Evolutionary conservation across 257 asterid species (phyloP).

Genomic region (Rauvolfia tetraphylla): DNA sequence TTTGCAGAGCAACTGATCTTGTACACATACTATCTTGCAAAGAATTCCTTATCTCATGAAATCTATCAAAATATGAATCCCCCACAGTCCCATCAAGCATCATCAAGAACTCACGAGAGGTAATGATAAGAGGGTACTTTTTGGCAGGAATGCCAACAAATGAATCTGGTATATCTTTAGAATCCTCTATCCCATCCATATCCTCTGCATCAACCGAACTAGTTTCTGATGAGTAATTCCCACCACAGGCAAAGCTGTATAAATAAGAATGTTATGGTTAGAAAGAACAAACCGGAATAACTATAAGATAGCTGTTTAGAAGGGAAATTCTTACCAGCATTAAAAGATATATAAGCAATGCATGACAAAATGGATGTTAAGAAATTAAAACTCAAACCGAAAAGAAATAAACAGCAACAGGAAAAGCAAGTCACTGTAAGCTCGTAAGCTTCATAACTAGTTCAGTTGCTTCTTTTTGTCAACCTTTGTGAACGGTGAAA

Average conservation of each 20-base stretch:
- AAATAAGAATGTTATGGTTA: background rate
- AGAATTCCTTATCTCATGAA: conserved; percentile 23
- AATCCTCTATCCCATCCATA: conserved; percentile 40
- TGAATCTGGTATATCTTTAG: conserved; percentile 53
- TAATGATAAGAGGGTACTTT: conserved; percentile 58
- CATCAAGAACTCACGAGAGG: conserved; percentile 64
- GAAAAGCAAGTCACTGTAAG: no score
- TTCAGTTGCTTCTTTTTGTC: no score
- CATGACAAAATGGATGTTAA: no score
- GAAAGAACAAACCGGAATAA: no score
- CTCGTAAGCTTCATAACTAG: no score
- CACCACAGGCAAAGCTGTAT: conserved; percentile 39
- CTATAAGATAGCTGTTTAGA: no score
- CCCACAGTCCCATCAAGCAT: conserved; percentile 68
- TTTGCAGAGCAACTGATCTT: conserved; percentile 42
- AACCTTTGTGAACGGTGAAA: no score
- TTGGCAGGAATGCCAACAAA: conserved; percentile 38
- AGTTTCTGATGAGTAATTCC: conserved; percentile 17
- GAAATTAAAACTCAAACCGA: no score
- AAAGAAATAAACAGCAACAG: no score
- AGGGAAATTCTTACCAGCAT: no score
- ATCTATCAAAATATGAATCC: conserved; percentile 53
- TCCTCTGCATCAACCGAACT: conserved; percentile 38
- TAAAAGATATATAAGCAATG: no score
- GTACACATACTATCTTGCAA: conserved; percentile 19